Evolutionary conservation across 495 filamentous ascomycete species (phyloP), one percentile per base, ranked within the genome.

Genomic region (Lophiostoma macrostomum): DNA sequence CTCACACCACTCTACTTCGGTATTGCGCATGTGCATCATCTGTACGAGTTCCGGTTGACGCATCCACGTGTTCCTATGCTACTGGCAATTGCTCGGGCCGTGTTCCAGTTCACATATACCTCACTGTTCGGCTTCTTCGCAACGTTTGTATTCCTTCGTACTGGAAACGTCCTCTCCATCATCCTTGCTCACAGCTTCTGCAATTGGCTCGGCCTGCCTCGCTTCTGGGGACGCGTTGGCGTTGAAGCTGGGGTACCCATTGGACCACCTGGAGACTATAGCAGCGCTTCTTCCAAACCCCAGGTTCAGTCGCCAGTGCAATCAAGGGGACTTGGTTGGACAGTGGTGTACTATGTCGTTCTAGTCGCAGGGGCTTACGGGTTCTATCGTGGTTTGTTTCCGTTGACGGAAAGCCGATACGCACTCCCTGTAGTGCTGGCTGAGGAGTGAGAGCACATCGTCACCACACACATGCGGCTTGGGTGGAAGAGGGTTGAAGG

Each of bases 51-150:
- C 73, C 80, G 83, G 25, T 72, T 95, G 8, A 86, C 83, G 0
- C 80, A 95, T 63, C 89, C 91, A 13, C 73, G 81, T 55, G 82
- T 84, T 1, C 76, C 85, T 4, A 57, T 80, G 11, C 32, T 75
- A 4, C 72, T 74, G 1, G 82, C 82, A 4, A 48, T 91, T 0
- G 53, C 88, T 4, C 81, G 88, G 36, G 87, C 87, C 0, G 32
- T 89, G 16, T 79, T 96, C 56, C 93, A 98, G 65, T 85, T 98
- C 60, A 74, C 77, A n/a, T 98, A 94, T 65, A 97, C 93, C 4
- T 89, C 89, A 14, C 65, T 97, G 20, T 98, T 98, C 57, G 93
- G 93, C 38, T 91, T 88, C 73, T 96, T 81, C 71, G 91, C 89
- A 0, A 87, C 87, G 3, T 98, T 97, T 58, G 28, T 96, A n/a